Conservation (phyloP, 208 protist species). For the Trypanosoma mega region DNA sequence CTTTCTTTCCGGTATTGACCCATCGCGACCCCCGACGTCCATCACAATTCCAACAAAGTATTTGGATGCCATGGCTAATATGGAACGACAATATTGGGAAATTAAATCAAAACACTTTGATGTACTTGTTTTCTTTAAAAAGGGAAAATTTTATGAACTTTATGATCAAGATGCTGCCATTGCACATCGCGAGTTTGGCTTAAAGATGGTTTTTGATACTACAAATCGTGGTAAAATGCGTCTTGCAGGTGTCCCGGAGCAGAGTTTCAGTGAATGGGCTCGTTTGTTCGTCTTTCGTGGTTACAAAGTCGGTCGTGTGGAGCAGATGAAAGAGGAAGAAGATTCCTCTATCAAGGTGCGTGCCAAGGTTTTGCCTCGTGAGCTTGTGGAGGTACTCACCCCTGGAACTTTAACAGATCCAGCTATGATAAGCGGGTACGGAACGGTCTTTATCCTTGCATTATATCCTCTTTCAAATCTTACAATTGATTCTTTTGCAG, state of each 20-base stretch:
- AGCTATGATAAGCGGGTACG: constrained; percentile 74
- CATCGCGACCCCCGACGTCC: constrained; percentile 45
- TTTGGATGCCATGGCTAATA: constrained; percentile 82
- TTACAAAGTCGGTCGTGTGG: constrained; percentile 92
- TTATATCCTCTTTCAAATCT: constrained; percentile 34
- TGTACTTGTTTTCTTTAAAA: constrained; percentile 95
- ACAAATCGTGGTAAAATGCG: constrained; percentile 91
- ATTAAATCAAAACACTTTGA: constrained; percentile 94
- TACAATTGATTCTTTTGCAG: constrained; percentile 69
- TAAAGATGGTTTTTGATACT: constrained; percentile 90
- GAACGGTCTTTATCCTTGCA: constrained; percentile 65
- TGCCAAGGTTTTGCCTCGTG: constrained; percentile 72
- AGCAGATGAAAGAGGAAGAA: constrained; percentile 85
- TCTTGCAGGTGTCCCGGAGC: constrained; percentile 93
- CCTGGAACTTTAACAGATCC: constrained; percentile 90
- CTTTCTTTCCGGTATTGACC: constrained; percentile 74
- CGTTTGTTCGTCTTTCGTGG: constrained; percentile 91
- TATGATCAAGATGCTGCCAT: constrained; percentile 94
- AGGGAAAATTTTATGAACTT: constrained; percentile 96
- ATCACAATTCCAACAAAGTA: constrained; percentile 78
- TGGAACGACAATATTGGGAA: constrained; percentile 96
- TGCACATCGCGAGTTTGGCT: constrained; percentile 90
- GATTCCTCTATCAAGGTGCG: constrained; percentile 18
- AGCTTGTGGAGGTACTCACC: constrained; percentile 90
- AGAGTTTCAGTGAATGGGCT: constrained; percentile 89